Conservation (phyloP, 345 rosid genomes). For the Salix viminalis region DNA sequence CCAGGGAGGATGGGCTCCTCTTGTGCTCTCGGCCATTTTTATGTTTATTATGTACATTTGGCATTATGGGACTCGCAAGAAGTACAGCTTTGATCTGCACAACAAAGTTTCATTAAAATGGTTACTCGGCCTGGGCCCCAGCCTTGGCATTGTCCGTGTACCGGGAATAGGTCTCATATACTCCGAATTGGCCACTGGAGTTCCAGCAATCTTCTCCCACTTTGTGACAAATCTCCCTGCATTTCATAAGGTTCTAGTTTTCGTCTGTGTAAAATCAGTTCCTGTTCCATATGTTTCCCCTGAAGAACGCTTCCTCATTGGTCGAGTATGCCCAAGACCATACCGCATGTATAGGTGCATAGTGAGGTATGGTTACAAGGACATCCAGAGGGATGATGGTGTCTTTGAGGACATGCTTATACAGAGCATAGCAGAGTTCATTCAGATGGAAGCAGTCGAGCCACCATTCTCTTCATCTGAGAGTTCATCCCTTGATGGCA, state of each 20-base stretch:
- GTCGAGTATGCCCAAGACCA: slow-evolving; percentile 87
- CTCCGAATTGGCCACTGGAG: slow-evolving; percentile 88
- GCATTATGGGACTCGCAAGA: slow-evolving; percentile 88
- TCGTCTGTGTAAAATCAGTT: slow-evolving; percentile 93
- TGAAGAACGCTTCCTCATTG: slow-evolving; percentile 91
- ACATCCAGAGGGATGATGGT: slow-evolving; percentile 71
- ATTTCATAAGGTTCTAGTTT: slow-evolving; percentile 81
- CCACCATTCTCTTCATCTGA: slow-evolving; percentile 52
- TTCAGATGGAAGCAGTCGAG: slow-evolving; percentile 87
- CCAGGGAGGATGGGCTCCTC: slow-evolving; percentile 89
- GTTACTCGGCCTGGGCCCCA: slow-evolving; percentile 90
- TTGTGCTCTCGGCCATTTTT: slow-evolving; percentile 61
- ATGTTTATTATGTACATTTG: slow-evolving; percentile 80
- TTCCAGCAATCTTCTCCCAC: slow-evolving; percentile 93
- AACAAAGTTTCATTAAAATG: slow-evolving; percentile 92
- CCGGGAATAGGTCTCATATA: slow-evolving; percentile 93
- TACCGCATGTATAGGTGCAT: slow-evolving; percentile 95
- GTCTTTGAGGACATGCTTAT: slow-evolving; percentile 79
- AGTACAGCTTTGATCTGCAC: slow-evolving; percentile 86
- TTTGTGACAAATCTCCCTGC: slow-evolving; percentile 95
- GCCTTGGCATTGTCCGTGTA: slow-evolving; percentile 93
- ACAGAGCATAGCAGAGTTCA: slow-evolving; percentile 92
- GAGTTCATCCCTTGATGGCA: slow-evolving; percentile 66
- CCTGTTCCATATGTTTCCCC: slow-evolving; percentile 83
- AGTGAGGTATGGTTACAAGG: slow-evolving; percentile 93